phyloP scores from a whole-genome alignment of 495 filamentous ascomycete species.

The Hyaloscypha variabilis region DNA sequence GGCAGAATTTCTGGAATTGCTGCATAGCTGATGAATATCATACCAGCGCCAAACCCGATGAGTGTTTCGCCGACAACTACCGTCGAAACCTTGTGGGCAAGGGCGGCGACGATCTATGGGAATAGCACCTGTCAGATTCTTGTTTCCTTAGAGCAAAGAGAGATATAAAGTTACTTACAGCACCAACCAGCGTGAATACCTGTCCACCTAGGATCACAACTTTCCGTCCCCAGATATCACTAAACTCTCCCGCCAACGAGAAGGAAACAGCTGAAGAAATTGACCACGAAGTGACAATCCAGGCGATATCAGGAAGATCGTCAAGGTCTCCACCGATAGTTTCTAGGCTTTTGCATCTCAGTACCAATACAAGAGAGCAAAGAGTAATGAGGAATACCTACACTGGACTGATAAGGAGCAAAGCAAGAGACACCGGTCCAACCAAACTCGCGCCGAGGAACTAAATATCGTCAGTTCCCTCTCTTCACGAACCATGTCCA shows the following conservation, averaged over 20 bases:
- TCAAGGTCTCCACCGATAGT: background rate
- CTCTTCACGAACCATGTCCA: too few species aligned
- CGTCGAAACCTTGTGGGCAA: background rate
- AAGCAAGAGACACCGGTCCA: too few species aligned
- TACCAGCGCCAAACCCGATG: background rate
- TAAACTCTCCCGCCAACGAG: background rate
- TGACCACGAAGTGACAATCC: background rate
- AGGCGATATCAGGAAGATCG: background rate
- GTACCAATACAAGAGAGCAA: too few species aligned
- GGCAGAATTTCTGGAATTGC: background rate
- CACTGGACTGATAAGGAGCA: too few species aligned
- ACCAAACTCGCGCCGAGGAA: too few species aligned
- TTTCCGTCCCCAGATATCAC: background rate
- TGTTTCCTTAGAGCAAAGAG: background rate
- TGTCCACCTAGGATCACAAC: background rate
- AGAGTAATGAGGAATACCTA: too few species aligned
- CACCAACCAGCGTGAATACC: background rate
- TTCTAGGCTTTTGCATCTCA: too few species aligned
- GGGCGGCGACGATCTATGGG: background rate
- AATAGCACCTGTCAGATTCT: background rate
- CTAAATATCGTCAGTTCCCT: too few species aligned
- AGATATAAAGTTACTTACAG: background rate
- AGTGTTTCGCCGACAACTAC: background rate
- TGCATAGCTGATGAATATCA: background rate
- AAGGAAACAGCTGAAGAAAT: background rate